Percentiles rank a stretch among this genome's conserved stretches.
Conservation (phyloP, 2,329 filamentous ascomycete genomes). For the Tothia fuscella region DNA sequence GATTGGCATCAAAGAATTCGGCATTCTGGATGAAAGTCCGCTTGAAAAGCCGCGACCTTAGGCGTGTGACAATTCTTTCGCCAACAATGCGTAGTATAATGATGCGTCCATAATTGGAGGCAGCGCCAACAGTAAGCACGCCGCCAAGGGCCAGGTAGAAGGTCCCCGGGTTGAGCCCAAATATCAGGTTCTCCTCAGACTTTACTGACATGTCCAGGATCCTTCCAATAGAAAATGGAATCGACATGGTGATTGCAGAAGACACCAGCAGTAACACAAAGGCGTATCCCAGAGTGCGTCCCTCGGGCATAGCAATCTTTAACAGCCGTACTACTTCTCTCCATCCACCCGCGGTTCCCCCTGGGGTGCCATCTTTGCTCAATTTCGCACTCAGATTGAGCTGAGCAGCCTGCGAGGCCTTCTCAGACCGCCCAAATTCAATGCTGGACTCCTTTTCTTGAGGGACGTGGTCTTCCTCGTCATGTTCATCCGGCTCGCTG, state of each 20-base stretch:
- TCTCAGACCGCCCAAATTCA: constrained; percentile 64
- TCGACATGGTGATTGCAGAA: constrained; percentile 86
- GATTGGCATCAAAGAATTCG: constrained; percentile 97
- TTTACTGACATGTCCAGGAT: constrained; percentile 88
- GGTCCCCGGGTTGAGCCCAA: constrained; percentile 72
- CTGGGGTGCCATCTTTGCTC: constrained; percentile 59
- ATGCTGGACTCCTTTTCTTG: constrained; percentile 41
- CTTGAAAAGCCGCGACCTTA: constrained; percentile 81
- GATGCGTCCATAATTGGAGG: constrained; percentile 87
- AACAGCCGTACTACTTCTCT: constrained; percentile 75
- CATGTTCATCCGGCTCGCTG: constrained; percentile 8
- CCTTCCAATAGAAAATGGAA: constrained; percentile 92
- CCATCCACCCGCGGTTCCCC: constrained; percentile 45
- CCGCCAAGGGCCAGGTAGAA: constrained; percentile 71
- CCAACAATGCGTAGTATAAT: constrained; percentile 88
- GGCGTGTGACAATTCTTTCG: constrained; percentile 81
- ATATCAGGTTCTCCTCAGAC: constrained; percentile 53
- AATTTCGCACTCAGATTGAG: constrained; percentile 81
- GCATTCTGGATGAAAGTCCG: constrained; percentile 94
- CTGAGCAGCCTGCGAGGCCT: constrained; percentile 73
- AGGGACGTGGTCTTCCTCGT: constrained; percentile 3
- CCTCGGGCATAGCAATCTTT: constrained; percentile 78
- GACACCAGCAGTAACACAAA: constrained; percentile 80
- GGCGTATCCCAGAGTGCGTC: constrained; percentile 64
- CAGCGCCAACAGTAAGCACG: constrained; percentile 71